Evolutionary conservation across 768 basidiomycete species (phyloP).

Genomic region (Arthromyces matolae): DNA sequence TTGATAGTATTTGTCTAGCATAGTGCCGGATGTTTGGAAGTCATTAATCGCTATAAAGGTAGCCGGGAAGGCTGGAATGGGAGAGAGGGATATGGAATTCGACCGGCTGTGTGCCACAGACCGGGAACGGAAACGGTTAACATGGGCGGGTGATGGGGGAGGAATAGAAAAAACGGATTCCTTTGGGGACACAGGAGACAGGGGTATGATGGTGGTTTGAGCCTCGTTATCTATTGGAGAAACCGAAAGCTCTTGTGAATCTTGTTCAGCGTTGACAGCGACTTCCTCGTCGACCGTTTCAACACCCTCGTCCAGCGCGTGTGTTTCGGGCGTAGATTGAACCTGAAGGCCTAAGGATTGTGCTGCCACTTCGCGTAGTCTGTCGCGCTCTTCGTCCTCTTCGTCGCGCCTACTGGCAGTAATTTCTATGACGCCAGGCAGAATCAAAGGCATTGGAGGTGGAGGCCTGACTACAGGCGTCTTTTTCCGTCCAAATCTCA

Average conservation of each 20-base stretch:
- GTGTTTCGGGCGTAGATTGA: slow-evolving; percentile 38
- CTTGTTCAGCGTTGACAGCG: slow-evolving; percentile 18
- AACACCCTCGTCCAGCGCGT: slow-evolving; percentile 30
- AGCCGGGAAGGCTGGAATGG: slow-evolving; percentile 63
- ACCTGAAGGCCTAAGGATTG: slow-evolving; percentile 69
- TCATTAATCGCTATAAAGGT: slow-evolving; percentile 45
- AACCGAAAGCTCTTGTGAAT: slow-evolving; percentile 10
- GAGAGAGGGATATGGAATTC: slow-evolving; percentile 31
- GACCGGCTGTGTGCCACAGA: slow-evolving; percentile 37
- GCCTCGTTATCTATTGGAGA: slow-evolving; percentile 7
- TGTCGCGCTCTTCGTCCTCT: slow-evolving; percentile 70
- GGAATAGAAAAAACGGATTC: slow-evolving; percentile 32
- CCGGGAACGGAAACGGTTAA: slow-evolving; percentile 34
- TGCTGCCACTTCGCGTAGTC: slow-evolving; percentile 72
- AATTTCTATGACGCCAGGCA: slow-evolving; percentile 76
- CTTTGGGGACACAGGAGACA: slow-evolving; percentile 23
- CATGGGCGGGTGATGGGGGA: slow-evolving; percentile 20
- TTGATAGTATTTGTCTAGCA: slow-evolving; percentile 66
- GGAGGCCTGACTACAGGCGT: slow-evolving; percentile 31
- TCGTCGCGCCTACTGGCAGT: slow-evolving; percentile 48
- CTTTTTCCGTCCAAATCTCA: slow-evolving; percentile 46
- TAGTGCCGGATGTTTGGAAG: slow-evolving; percentile 50
- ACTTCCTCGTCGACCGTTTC: slow-evolving; percentile 39
- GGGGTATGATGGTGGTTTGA: slow-evolving; percentile 2
- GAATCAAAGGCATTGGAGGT: slow-evolving; percentile 37